Percentiles rank a stretch among this genome's conserved stretches.
Conservation (phyloP, 2,329 filamentous ascomycete genomes). For the Magnaporthiopsis rhizophila region DNA sequence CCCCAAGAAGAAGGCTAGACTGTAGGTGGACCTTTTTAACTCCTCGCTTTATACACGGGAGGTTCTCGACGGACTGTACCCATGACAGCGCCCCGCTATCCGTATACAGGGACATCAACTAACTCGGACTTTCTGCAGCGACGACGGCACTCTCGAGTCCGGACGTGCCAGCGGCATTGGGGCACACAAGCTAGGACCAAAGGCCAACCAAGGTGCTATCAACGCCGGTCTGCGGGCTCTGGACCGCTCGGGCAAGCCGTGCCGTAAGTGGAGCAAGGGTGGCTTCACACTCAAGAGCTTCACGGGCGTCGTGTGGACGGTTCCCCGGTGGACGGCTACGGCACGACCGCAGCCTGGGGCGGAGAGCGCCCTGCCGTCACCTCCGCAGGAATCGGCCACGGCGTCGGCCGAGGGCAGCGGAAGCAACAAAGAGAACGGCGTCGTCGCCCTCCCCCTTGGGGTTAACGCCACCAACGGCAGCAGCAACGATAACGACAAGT, state of each 20-base stretch:
- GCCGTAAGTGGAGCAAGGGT: constrained; percentile 82
- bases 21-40: constrained; percentile 56
- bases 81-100: not conserved
- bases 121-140: constrained; percentile 30
- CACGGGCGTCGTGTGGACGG: constrained; percentile 75
- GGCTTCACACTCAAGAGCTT: constrained; percentile 84
- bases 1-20: constrained; percentile 89
- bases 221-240: constrained; percentile 92
- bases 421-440: constrained; percentile 52
- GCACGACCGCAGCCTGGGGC: constrained; percentile 41
- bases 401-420: constrained; percentile 31
- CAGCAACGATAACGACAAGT: constrained; percentile 48
- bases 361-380: constrained; percentile 18
- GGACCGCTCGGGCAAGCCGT: constrained; percentile 85
- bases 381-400: constrained; percentile 36
- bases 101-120: not conserved
- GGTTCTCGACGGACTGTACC: not conserved
- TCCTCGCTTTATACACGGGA: not conserved
- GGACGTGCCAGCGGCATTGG: constrained; percentile 33
- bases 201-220: constrained; percentile 94
- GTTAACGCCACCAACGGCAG: not conserved
- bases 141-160: constrained; percentile 52
- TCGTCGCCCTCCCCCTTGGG: not conserved
- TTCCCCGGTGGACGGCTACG: constrained; percentile 75
- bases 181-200: constrained; percentile 79